Conservation (phyloP, 1,139 yeast genomes). For the Barnettozyma hawaiiensis region DNA sequence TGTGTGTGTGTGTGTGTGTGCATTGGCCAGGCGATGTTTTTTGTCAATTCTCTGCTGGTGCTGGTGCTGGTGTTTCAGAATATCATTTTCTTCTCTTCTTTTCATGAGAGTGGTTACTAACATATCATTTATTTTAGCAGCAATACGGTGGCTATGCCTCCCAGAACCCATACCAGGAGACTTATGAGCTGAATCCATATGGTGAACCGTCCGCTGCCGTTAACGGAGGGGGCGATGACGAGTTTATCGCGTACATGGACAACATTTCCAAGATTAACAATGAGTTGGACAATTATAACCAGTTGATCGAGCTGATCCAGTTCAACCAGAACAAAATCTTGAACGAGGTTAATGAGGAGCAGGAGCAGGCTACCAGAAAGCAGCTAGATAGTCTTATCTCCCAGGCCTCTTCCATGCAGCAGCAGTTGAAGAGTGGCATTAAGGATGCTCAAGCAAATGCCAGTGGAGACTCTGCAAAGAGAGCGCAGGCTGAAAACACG, state of each 20-base stretch:
- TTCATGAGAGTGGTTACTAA: no score
- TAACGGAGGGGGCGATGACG: constrained; percentile 36
- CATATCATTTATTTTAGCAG: constrained; percentile 4
- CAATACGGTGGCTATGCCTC: constrained; percentile 24
- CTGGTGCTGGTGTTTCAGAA: background rate
- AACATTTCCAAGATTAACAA: constrained; percentile 79
- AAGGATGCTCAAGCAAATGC: constrained; percentile 72
- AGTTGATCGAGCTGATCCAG: constrained; percentile 70
- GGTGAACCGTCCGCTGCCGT: constrained; percentile 13
- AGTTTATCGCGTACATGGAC: constrained; percentile 74
- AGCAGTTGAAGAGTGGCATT: constrained; percentile 67
- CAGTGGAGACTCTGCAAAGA: constrained; percentile 69
- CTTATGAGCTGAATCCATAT: constrained; percentile 22
- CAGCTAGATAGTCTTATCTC: constrained; percentile 74
- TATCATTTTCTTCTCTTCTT: no score
- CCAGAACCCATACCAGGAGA: constrained; percentile 25
- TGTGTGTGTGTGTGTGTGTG: no score
- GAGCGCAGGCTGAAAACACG: constrained; percentile 85
- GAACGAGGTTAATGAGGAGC: constrained; percentile 82
- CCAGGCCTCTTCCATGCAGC: constrained; percentile 77
- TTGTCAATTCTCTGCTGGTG: background rate
- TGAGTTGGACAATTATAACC: constrained; percentile 75
- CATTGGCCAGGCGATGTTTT: background rate
- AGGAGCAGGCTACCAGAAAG: constrained; percentile 61
- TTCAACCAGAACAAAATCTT: constrained; percentile 76